These are phyloP conservation scores for Trichoderma sp. DNA, from an alignment of 2,329 filamentous ascomycete genomes.

Conservation along the genomic window DNA sequence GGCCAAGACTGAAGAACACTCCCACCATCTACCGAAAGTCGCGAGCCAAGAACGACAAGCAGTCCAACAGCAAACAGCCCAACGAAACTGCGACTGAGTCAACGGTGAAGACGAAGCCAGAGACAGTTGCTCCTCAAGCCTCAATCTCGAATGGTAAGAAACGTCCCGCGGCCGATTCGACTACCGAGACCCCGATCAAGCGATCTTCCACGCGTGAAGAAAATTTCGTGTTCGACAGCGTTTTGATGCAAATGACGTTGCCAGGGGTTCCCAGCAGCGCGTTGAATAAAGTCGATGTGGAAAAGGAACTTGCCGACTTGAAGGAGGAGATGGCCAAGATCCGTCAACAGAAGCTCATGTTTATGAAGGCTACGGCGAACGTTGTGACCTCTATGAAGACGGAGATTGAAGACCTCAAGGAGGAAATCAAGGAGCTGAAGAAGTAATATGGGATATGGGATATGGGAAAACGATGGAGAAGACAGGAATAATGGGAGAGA, in stretches of 20 bases:
- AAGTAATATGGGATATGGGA: background rate
- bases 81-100: background rate
- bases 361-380: background rate
- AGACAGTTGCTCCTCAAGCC: background rate
- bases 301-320: background rate
- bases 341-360: background rate
- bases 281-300: background rate
- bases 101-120: background rate
- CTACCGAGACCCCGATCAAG: background rate
- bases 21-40: background rate
- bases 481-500: background rate
- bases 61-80: background rate
- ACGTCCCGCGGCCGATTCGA: background rate
- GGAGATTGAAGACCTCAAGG: background rate
- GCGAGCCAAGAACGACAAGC: background rate
- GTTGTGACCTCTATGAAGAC: background rate
- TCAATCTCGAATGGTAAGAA: background rate
- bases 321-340: background rate
- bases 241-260: background rate
- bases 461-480: background rate
- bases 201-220: background rate
- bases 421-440: background rate
- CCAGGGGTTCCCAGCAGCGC: background rate
- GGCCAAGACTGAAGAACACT: background rate
- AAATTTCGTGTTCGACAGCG: background rate